Percentiles rank a stretch among this genome's conserved stretches.
Evolutionary conservation across 2,329 filamentous ascomycete genomes (phyloP).

Genomic region (Sarocladium brachiariae): DNA sequence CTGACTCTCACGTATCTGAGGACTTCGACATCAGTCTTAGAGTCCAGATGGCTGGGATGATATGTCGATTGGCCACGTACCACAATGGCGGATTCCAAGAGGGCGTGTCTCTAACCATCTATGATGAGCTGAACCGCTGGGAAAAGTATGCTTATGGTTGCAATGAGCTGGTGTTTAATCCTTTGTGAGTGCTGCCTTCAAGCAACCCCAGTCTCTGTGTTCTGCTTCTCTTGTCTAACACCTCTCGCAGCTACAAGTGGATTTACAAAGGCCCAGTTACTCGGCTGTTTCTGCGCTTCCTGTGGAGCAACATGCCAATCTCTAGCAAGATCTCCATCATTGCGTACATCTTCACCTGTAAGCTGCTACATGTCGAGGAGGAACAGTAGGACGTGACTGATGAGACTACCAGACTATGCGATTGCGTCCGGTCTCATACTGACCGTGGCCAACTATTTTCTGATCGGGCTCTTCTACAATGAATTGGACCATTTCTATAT

Average conservation of each 20-base stretch:
- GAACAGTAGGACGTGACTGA: background rate
- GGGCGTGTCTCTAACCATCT: constrained; percentile 65
- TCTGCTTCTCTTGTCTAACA: background rate
- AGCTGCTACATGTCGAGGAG: constrained; percentile 23
- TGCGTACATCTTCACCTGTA: constrained; percentile 59
- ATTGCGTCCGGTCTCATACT: constrained; percentile 60
- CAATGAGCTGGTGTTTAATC: constrained; percentile 65
- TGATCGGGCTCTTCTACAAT: constrained; percentile 67
- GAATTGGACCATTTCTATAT: constrained; percentile 61
- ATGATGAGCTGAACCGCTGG: constrained; percentile 66
- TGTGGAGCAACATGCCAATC: constrained; percentile 53
- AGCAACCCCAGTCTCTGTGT: background rate
- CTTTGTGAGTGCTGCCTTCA: constrained; percentile 38
- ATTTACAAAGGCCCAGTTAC: constrained; percentile 57
- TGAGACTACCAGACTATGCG: constrained; percentile 56
- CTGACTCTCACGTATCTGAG: constrained; percentile 68
- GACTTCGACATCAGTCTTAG: constrained; percentile 72
- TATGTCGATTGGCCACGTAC: constrained; percentile 63
- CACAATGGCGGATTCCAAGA: constrained; percentile 65
- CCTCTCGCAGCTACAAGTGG: constrained; percentile 40
- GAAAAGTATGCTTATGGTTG: constrained; percentile 69
- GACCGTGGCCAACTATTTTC: constrained; percentile 61
- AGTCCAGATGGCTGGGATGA: constrained; percentile 61
- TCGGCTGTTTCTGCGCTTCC: constrained; percentile 53
- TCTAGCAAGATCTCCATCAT: constrained; percentile 66